Evolutionary conservation across 495 filamentous ascomycete genomes (phyloP).

Genomic region (Penicillium subrubescens): DNA sequence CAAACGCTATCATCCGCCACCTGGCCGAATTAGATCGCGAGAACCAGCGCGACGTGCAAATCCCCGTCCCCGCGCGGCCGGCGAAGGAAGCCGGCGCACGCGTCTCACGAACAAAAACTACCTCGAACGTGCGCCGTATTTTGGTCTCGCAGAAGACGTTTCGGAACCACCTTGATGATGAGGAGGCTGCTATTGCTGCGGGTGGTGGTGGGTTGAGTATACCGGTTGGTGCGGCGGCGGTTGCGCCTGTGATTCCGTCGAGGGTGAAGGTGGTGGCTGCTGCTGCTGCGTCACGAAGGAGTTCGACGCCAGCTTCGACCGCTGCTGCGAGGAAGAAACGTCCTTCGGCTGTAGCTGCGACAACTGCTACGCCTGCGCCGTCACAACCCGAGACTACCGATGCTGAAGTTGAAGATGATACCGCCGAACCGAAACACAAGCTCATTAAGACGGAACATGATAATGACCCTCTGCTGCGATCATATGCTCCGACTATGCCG

Average conservation of each 20-base stretch:
- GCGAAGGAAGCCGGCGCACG: slow-evolving; percentile 49
- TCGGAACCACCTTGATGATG: slow-evolving; percentile 86
- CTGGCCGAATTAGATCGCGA: slow-evolving; percentile 81
- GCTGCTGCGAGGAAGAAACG: slow-evolving; percentile 19
- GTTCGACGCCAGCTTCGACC: slow-evolving; percentile 36
- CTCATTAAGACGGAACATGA: slow-evolving; percentile 51
- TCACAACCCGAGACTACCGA: slow-evolving; percentile 13
- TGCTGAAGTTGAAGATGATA: slow-evolving; percentile 30
- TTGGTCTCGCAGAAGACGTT: slow-evolving; percentile 91
- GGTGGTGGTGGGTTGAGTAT: slow-evolving; percentile 16
- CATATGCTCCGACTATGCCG: slow-evolving; percentile 63
- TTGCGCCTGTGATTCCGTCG: slow-evolving; percentile 36
- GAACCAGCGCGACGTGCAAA: slow-evolving; percentile 69
- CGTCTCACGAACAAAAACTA: slow-evolving; percentile 61
- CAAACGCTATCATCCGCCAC: slow-evolving; percentile 73
- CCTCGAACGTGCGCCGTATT: slow-evolving; percentile 83
- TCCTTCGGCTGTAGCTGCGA: slow-evolving; percentile 16
- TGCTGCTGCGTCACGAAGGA: slow-evolving; percentile 26
- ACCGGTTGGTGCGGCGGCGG: slow-evolving; percentile 25
- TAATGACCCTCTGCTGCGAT: slow-evolving; percentile 63
- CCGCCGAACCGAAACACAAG: slow-evolving; percentile 26
- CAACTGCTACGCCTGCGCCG: slow-evolving; percentile 7
- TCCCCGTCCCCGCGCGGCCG: slow-evolving; percentile 61
- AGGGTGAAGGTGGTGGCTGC: slow-evolving; percentile 12
- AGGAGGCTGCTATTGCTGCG: slow-evolving; percentile 63